Conservation (phyloP, 345 rosid genomes). For the Lepidium africanum region DNA sequence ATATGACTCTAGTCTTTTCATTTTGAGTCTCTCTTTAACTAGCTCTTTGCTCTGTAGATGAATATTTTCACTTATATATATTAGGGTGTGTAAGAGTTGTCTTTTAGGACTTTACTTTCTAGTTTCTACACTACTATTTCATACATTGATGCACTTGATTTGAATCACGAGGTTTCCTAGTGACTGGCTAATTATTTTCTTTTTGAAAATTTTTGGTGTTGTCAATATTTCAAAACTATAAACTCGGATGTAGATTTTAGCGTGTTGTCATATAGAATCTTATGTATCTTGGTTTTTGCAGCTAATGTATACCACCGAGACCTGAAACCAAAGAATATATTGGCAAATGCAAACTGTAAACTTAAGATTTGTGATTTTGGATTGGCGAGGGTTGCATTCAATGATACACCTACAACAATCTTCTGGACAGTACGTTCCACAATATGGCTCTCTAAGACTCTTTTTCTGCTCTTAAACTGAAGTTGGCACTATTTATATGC, state of each 20-base stretch:
- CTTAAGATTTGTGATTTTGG: constrained; percentile 97
- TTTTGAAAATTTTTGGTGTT: background rate
- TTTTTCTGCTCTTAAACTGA: background rate
- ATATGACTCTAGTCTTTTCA: background rate
- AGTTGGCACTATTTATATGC: too few species aligned
- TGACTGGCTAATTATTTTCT: constrained; percentile 9
- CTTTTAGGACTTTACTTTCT: background rate
- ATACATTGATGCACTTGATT: background rate
- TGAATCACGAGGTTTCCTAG: background rate
- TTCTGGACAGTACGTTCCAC: constrained; percentile 78
- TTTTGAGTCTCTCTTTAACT: background rate
- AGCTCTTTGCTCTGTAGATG: background rate
- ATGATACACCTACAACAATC: constrained; percentile 75
- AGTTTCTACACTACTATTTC: background rate
- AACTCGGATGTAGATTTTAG: background rate
- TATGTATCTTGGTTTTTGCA: constrained; percentile 36
- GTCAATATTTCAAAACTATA: background rate
- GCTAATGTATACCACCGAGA: constrained; percentile 95
- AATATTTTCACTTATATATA: background rate
- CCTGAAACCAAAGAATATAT: constrained; percentile 87
- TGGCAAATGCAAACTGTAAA: constrained; percentile 98
- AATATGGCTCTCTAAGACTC: background rate
- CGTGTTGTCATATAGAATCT: background rate
- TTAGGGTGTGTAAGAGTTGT: background rate
- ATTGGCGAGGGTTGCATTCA: constrained; percentile 91